Evolutionary conservation across 1,284 basidiomycete genomes (phyloP).

Genomic region (Fistulina hepatica): DNA sequence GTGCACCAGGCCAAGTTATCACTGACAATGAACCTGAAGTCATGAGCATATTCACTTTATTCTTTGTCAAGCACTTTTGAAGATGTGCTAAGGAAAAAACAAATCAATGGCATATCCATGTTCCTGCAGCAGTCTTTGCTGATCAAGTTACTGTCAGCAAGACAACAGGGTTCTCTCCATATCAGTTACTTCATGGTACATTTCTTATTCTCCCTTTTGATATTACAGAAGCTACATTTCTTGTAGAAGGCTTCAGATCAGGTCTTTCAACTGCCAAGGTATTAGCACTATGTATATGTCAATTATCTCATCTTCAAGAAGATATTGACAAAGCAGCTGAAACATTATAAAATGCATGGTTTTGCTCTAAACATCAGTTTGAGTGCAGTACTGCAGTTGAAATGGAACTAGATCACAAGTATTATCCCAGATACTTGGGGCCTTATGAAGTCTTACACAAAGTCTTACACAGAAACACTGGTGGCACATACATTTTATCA

Average conservation of each 20-base stretch:
- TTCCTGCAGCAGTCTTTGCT: slow-evolving; percentile 5
- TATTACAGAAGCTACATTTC: slow-evolving; percentile 6
- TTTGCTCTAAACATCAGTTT: slow-evolving; percentile 13
- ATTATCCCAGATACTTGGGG: slow-evolving; percentile 16
- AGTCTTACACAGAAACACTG: no score
- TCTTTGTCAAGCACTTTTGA: slow-evolving; percentile 19
- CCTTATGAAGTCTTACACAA: no score
- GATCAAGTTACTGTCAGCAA: slow-evolving; percentile 5
- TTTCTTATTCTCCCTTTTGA: slow-evolving; percentile 8
- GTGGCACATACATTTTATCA: no score
- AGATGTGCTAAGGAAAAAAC: slow-evolving; percentile 6
- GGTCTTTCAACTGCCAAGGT: slow-evolving; percentile 13
- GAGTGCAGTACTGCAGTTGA: slow-evolving; percentile 13
- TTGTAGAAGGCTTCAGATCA: slow-evolving; percentile 12
- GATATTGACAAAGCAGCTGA: slow-evolving; percentile 7
- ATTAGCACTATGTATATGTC: slow-evolving; percentile 8
- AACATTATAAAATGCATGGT: slow-evolving; percentile 6
- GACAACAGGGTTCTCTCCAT: slow-evolving; percentile 8
- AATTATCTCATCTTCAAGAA: slow-evolving; percentile 5
- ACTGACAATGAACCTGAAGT: slow-evolving; percentile 25
- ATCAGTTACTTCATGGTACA: slow-evolving; percentile 6
- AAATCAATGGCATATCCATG: slow-evolving; percentile 4
- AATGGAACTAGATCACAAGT: slow-evolving; percentile 16
- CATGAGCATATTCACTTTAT: slow-evolving; percentile 19
- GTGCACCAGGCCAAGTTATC: slow-evolving; percentile 20